Percentiles rank a stretch among this genome's conserved stretches.
Conservation (phyloP, 305 asterid species). For the Euphrasia arctica region DNA sequence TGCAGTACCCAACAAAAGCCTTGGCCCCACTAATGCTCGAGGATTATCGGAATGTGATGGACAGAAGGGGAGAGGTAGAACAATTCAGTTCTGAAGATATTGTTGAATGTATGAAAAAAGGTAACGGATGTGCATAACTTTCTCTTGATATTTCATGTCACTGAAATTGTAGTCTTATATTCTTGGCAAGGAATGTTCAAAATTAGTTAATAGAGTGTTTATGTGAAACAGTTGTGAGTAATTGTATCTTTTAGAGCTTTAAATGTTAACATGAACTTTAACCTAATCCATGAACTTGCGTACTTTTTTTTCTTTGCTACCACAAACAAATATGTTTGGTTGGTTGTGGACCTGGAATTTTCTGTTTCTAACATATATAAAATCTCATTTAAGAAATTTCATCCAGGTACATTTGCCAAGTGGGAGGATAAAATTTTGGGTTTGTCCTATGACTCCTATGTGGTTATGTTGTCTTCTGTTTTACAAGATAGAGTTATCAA, state of each 20-base stretch:
- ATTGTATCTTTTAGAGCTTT: neutral
- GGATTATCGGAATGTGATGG: conserved; percentile 82
- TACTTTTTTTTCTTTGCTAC: neutral
- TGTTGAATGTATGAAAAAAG: conserved; percentile 76
- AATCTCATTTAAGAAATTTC: neutral
- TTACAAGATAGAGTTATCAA: neutral
- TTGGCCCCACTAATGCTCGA: conserved; percentile 85
- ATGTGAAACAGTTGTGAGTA: conserved; percentile 2
- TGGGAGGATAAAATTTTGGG: neutral
- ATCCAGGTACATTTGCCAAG: neutral
- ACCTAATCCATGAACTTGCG: neutral
- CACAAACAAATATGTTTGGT: neutral
- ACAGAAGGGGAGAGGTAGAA: conserved; percentile 76
- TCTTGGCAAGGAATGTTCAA: neutral
- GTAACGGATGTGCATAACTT: conserved; percentile 29
- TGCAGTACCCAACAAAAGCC: conserved; percentile 94
- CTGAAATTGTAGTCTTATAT: conserved; percentile 1
- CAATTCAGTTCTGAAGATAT: conserved; percentile 73
- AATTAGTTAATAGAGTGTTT: neutral
- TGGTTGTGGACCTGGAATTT: neutral
- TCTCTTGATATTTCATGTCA: neutral
- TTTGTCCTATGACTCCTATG: neutral
- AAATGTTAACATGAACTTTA: neutral
- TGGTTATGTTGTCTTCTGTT: neutral
- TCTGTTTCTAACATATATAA: neutral